These are phyloP conservation scores for Angomonas desouzai DNA, from an alignment of 208 protist genomes.

Conservation along the genomic window DNA sequence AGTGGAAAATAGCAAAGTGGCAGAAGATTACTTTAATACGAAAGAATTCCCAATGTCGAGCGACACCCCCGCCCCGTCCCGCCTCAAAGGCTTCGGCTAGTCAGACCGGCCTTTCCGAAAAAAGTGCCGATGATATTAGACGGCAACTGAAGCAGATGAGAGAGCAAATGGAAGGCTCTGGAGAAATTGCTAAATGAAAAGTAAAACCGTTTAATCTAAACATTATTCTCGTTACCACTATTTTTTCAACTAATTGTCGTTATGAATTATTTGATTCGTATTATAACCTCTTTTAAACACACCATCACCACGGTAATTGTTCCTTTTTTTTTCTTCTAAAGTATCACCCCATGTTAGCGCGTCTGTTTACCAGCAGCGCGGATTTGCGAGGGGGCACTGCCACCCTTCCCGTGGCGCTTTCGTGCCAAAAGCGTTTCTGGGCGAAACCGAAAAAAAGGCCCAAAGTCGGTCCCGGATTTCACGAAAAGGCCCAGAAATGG, in stretches of 20 bases:
- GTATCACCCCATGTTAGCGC: conserved; percentile 3
- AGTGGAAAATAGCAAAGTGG: conserved; percentile 18
- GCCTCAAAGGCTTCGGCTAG: not conserved
- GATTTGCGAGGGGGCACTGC: conserved; percentile 39
- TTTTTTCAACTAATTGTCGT: not conserved
- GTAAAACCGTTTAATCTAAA: no score
- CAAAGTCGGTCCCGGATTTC: conserved; percentile 85
- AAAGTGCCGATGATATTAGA: conserved; percentile 23
- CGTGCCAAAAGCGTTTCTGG: conserved; percentile 75
- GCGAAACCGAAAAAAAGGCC: conserved; percentile 86
- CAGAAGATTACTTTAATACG: conserved; percentile 22
- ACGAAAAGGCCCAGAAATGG: conserved; percentile 89
- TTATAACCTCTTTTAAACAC: conserved; percentile 8
- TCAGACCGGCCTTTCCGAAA: not conserved
- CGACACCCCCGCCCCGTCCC: not conserved
- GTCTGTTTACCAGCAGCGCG: conserved; percentile 55
- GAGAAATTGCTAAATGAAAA: conserved; percentile 42
- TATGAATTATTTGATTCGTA: not conserved
- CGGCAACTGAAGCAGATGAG: conserved; percentile 50
- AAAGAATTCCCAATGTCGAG: conserved; percentile 11
- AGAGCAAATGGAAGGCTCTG: conserved; percentile 39
- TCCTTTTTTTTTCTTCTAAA: not conserved
- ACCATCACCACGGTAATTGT: conserved; percentile 2
- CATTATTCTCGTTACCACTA: no score
- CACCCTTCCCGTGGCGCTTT: conserved; percentile 19